These are phyloP conservation scores for Alternaria burnsii DNA, from an alignment of 2,329 filamentous ascomycete genomes.

Conservation along the genomic window DNA sequence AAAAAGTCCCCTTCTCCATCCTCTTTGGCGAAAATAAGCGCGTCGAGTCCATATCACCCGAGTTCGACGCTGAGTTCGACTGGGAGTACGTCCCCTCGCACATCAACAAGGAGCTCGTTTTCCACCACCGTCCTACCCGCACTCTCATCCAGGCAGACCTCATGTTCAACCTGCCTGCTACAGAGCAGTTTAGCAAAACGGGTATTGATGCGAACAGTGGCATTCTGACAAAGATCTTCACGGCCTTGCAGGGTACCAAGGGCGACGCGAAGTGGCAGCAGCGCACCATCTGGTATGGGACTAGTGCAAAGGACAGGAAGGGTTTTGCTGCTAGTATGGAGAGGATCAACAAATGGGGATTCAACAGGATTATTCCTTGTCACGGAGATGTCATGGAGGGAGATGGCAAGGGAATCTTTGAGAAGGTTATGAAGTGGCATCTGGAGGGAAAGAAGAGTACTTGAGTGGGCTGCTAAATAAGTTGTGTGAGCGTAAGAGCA, in stretches of 20 bases:
- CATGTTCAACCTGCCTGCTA: slow-evolving; percentile 87
- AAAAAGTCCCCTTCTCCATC: slow-evolving; percentile 70
- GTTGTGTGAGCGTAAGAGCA: not conserved
- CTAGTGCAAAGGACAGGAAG: slow-evolving; percentile 67
- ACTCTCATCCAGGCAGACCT: slow-evolving; percentile 90
- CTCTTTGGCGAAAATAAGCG: slow-evolving; percentile 61
- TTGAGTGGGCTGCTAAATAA: not conserved
- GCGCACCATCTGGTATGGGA: slow-evolving; percentile 81
- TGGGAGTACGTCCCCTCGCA: slow-evolving; percentile 83
- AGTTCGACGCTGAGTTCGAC: slow-evolving; percentile 88
- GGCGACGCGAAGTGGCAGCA: slow-evolving; percentile 73
- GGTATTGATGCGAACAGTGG: slow-evolving; percentile 65
- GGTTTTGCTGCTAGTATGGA: slow-evolving; percentile 75
- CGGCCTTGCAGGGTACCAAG: slow-evolving; percentile 65
- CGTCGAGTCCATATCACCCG: slow-evolving; percentile 67
- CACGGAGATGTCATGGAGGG: slow-evolving; percentile 89
- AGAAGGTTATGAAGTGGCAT: slow-evolving; percentile 85
- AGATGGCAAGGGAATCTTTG: slow-evolving; percentile 77
- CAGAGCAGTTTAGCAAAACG: slow-evolving; percentile 76
- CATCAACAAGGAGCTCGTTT: slow-evolving; percentile 85
- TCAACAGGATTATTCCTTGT: slow-evolving; percentile 85
- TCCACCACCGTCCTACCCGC: slow-evolving; percentile 79
- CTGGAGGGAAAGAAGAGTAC: slow-evolving; percentile 55
- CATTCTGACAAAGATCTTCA: slow-evolving; percentile 66
- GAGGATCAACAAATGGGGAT: slow-evolving; percentile 81